Percentiles rank a stretch among this genome's conserved stretches.
phyloP scores from a whole-genome alignment of 2,329 filamentous ascomycete genomes.

The Ophiostoma sp. region DNA sequence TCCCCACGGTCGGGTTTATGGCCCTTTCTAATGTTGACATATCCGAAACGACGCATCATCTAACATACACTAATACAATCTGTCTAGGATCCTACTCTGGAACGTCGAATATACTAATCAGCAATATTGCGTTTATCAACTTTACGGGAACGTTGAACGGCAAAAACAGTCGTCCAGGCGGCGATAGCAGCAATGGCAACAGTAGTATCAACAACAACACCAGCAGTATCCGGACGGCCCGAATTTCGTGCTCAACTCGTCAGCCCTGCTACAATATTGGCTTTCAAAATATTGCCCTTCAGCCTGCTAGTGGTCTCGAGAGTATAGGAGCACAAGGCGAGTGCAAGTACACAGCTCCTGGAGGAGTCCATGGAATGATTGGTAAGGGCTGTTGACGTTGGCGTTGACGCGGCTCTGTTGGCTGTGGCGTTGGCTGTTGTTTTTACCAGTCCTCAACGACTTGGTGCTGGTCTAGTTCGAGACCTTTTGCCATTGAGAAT shows the following conservation, averaged over 20 bases:
- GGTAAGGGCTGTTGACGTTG: constrained; percentile 32
- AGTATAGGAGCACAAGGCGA: constrained; percentile 33
- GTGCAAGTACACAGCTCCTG: constrained; percentile 34
- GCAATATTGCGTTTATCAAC: constrained; percentile 51
- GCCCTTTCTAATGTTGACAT: neutral
- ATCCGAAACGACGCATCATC: neutral
- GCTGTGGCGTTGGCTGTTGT: too few relatives aligned
- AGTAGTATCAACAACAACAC: constrained; percentile 31
- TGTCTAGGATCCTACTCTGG: constrained; percentile 42
- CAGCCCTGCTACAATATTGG: constrained; percentile 53
- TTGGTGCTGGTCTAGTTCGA: neutral
- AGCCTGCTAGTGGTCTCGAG: constrained; percentile 28
- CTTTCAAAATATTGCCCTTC: constrained; percentile 36
- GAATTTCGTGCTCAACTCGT: constrained; percentile 49
- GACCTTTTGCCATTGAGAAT: neutral
- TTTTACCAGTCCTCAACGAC: neutral
- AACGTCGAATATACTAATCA: constrained; percentile 52
- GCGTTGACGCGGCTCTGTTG: neutral
- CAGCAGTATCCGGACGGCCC: constrained; percentile 40
- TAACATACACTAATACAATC: neutral
- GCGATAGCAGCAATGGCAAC: constrained; percentile 29
- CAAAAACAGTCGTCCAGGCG: constrained; percentile 31
- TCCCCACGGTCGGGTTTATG: too few relatives aligned
- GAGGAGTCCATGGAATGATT: constrained; percentile 36
- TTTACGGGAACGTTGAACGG: constrained; percentile 48